Evolutionary conservation across 2,329 filamentous ascomycete species (phyloP), one percentile per base, ranked within the genome.

Genomic region (Trichoderma sp.): DNA sequence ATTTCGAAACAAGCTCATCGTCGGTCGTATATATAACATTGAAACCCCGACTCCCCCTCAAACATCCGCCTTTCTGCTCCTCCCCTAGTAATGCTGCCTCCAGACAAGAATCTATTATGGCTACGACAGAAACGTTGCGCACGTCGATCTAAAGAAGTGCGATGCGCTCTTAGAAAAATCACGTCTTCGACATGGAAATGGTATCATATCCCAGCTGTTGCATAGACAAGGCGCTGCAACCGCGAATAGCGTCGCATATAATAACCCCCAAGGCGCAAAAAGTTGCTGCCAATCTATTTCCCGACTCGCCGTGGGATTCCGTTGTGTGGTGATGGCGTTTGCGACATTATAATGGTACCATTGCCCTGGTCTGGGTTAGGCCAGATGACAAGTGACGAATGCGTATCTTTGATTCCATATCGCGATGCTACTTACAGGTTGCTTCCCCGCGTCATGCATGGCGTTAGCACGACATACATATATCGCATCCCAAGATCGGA

Each of bases 261-360:
- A 15, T 36, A 7, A 18, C 51, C 32, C 2, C 9, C 18, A 36
- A 21, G 18, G 9, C 47, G 51, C 32, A 57, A 26, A 57, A 9
- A 66, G 47, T 34, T 57, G 14, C 47, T 18, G 28, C 6, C 24
- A n/a, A 5, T 24, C 47, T 26, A 36, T 6, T 56, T 15, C 18
- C 47, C 51, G 32, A 39, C 32, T 39, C 32, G 51, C 15, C 36
- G 26, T 11, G 24, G 30, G 32, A 7, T 57, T 67, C 11, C 9
- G 47, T 36, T 68, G 36, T 34, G 34, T 18, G 21, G n/a, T 39
- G 60, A 72, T 72, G 39, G 30, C 70, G 70, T 72, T 62, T 72
- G 63, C 63, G 36, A 72, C 57, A 56, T 53, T 62, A 53, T 36
- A 68, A 72, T 72, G 70, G 57, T 68, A 72, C 39, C 70, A 72